Conservation (phyloP, 768 basidiomycete genomes). For the Leccinellum rugosiceps region DNA sequence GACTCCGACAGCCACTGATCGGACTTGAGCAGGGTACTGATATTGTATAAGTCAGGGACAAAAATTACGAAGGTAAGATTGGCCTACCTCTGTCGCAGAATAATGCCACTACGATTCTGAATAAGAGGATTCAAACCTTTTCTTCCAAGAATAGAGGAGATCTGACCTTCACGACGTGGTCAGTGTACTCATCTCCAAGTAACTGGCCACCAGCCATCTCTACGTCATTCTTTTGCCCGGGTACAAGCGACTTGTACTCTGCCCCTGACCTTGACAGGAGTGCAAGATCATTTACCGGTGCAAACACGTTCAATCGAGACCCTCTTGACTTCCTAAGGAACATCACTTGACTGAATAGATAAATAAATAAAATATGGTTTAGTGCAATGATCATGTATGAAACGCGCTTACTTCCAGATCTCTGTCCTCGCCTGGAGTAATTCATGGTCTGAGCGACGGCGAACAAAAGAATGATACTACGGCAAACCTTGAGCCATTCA, state of each 20-base stretch:
- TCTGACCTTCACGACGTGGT: conserved; percentile 83
- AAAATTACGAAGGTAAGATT: conserved; percentile 3
- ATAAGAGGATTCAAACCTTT: neutral
- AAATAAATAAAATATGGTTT: neutral
- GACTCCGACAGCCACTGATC: conserved; percentile 87
- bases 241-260: conserved; percentile 51
- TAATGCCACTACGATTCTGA: conserved; percentile 90
- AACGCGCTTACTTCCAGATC: conserved; percentile 78
- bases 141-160: neutral
- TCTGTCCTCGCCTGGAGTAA: conserved; percentile 68
- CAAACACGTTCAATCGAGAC: conserved; percentile 83
- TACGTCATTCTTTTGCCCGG: conserved; percentile 71
- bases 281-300: conserved; percentile 87
- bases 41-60: neutral
- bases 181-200: conserved; percentile 92
- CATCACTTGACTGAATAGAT: conserved; percentile 67
- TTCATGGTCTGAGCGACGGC: neutral
- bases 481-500: conserved; percentile 75
- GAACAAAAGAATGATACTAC: neutral
- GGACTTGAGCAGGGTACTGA: conserved; percentile 83
- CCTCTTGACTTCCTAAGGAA: conserved; percentile 81
- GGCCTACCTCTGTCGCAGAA: conserved; percentile 79
- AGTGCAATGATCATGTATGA: neutral
- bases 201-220: conserved; percentile 80
- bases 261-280: conserved; percentile 69